Evolutionary conservation across 768 basidiomycete genomes (phyloP), one percentile per base, ranked within the genome.

Genomic region (Rubroboletus satanas): DNA sequence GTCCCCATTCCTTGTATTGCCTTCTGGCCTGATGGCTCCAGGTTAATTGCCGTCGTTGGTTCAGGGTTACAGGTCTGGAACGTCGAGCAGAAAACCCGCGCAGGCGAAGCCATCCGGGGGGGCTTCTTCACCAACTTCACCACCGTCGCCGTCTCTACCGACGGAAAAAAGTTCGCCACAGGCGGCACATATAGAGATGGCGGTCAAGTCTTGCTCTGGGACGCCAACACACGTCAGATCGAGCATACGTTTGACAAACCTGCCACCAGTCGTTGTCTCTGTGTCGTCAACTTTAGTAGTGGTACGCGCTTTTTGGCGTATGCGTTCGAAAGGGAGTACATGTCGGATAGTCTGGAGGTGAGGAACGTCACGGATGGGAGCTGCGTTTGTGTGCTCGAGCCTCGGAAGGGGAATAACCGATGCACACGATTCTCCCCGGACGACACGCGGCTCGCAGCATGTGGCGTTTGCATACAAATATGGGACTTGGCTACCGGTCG

Each of bases 11-110:
- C 63, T 8, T 64, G 63, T 43, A 43, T 64, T 6, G 57, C 64
- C 31, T 64, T 64, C 61, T 64, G 61, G 64, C 61, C 63, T 17
- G 64, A 64, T 60, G 63, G 63, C 32, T 50, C 63, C 41, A 56
- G 61, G 55, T 60, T 64, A 26, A 64, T 64, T 18, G 63, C 64
- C 4, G 55, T 64, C 61, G 61, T 66, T 18, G 63, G 63, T 28
- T 63, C 63, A 56, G 63, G 63, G 45, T 45, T 64, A 38, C 63
- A 64, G 57, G 57, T 64, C 39, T 64, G 63, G 63, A 66, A 66
- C 50, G 55, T 64, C 48, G 54, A 53, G 17, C 52, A 63, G n/a
- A 64, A 52, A 11, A 55, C 39, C 26, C 61, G 63, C 14, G 61
- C 60, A 29, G 63, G 63, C 35, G 63, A 64, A 38, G 46, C 14